A percentile compares a stretch with the other conserved stretches of the same genome.
phyloP scores from a whole-genome alignment of 768 basidiomycete genomes.

The Boletellus emodensis region DNA sequence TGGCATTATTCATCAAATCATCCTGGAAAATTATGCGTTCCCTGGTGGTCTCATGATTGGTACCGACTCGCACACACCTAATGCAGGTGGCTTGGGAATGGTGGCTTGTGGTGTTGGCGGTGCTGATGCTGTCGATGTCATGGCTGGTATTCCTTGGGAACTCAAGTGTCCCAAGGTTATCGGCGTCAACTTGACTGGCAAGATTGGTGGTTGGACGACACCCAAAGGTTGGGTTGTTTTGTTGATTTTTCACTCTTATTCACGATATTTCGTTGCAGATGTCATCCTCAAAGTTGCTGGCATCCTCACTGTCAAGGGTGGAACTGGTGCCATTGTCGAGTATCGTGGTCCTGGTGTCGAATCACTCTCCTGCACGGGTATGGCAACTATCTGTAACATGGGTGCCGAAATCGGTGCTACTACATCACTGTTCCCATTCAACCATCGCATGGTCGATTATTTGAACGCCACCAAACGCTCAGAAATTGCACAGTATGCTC shows the following conservation, averaged over 20 bases:
- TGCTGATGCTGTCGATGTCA: constrained; percentile 80
- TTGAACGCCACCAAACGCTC: constrained; percentile 91
- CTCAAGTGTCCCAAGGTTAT: constrained; percentile 99
- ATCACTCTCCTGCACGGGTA: constrained; percentile 95
- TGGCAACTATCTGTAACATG: constrained; percentile 99
- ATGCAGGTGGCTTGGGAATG: constrained; percentile 99
- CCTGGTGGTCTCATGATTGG: constrained; percentile 99
- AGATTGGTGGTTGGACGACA: constrained; percentile 95
- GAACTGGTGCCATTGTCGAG: constrained; percentile 98
- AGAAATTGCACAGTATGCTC: constrained; percentile 85
- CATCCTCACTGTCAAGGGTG: constrained; percentile 98
- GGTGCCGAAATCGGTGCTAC: constrained; percentile 99
- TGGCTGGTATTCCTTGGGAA: constrained; percentile 98
- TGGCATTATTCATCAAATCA: constrained; percentile 99
- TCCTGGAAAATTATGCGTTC: constrained; percentile 99
- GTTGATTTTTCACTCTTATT: not conserved
- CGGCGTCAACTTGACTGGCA: constrained; percentile 93
- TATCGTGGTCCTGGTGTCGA: constrained; percentile 95
- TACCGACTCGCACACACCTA: constrained; percentile 98
- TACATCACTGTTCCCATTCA: constrained; percentile 98
- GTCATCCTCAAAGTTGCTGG: constrained; percentile 99
- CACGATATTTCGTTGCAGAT: constrained; percentile 44
- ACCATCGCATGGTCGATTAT: constrained; percentile 89
- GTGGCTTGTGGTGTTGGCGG: constrained; percentile 99
- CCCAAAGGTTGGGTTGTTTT: constrained; percentile 69